phyloP scores from a whole-genome alignment of 164 flowering plant species.

The Vitis amurensis region DNA sequence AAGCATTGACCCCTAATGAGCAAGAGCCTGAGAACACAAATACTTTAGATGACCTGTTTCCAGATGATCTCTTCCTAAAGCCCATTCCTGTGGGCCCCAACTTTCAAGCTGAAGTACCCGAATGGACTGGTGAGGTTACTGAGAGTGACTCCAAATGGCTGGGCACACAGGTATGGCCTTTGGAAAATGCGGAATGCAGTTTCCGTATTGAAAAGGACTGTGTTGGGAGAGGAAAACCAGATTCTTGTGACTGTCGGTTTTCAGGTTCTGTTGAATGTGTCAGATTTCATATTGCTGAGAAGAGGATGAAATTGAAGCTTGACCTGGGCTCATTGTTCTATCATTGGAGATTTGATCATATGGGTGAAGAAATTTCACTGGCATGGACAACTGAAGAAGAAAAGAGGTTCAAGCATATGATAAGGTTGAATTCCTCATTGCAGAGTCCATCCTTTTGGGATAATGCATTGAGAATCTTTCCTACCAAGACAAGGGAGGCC shows the following conservation, averaged over 20 bases:
- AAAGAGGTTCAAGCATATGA: slow-evolving; percentile 32
- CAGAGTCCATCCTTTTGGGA: slow-evolving; percentile 19
- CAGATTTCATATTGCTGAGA: slow-evolving; percentile 48
- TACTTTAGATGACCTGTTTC: not conserved
- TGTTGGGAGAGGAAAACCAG: slow-evolving; percentile 27
- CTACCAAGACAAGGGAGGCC: slow-evolving; percentile 21
- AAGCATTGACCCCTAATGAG: not conserved
- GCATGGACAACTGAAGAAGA: slow-evolving; percentile 42
- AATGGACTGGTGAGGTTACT: slow-evolving; percentile 36
- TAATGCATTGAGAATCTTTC: slow-evolving; percentile 17
- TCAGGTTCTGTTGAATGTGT: slow-evolving; percentile 44
- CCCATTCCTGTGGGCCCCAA: slow-evolving; percentile 25
- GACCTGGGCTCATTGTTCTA: slow-evolving; percentile 39
- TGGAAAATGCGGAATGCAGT: not conserved
- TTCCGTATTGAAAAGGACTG: not conserved
- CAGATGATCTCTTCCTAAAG: not conserved
- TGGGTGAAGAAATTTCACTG: slow-evolving; percentile 51
- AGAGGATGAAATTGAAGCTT: slow-evolving; percentile 35
- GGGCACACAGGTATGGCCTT: slow-evolving; percentile 39
- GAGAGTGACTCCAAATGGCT: slow-evolving; percentile 48
- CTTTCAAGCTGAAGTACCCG: slow-evolving; percentile 43
- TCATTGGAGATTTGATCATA: slow-evolving; percentile 32
- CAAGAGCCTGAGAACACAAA: not conserved
- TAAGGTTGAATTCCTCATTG: slow-evolving; percentile 12
- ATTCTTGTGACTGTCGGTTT: slow-evolving; percentile 28